Percentiles rank a stretch among this genome's conserved stretches.
These are phyloP conservation scores for Inga oerstediana DNA, from an alignment of 306 rosid species.

Conservation along the genomic window DNA sequence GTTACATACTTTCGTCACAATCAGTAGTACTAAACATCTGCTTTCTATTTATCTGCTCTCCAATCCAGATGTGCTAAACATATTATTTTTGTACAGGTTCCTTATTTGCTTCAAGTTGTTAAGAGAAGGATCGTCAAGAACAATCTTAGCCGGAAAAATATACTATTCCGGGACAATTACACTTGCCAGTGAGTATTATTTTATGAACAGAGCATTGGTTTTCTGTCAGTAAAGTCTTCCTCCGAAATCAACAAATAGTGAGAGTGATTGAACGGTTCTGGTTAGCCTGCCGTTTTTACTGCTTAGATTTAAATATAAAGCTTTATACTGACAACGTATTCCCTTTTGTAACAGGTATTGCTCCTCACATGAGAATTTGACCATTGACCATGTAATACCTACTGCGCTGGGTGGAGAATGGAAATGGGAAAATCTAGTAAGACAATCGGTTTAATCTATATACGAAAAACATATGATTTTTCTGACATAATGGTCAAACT, in stretches of 20 bases:
- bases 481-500: background rate
- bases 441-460: constrained; percentile 23
- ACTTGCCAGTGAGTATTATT: constrained; percentile 81
- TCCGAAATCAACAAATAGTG: constrained; percentile 18
- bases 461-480: background rate
- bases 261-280: constrained; percentile 2
- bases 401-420: constrained; percentile 83
- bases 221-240: constrained; percentile 22
- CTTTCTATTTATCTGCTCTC: constrained; percentile 20
- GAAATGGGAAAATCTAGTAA: constrained; percentile 96
- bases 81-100: constrained; percentile 64
- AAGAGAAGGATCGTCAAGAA: constrained; percentile 76
- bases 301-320: constrained; percentile 28
- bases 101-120: constrained; percentile 86
- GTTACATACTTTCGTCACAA: background rate
- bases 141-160: constrained; percentile 84
- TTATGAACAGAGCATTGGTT: constrained; percentile 9
- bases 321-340: constrained; percentile 33
- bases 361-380: constrained; percentile 76
- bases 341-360: constrained; percentile 72
- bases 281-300: constrained; percentile 7
- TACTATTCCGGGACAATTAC: constrained; percentile 80
- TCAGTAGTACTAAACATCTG: background rate
- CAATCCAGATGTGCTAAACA: constrained; percentile 34
- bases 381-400: constrained; percentile 90